phyloP scores from a whole-genome alignment of 495 filamentous ascomycete genomes.

The Hypoxylon perforatum region DNA sequence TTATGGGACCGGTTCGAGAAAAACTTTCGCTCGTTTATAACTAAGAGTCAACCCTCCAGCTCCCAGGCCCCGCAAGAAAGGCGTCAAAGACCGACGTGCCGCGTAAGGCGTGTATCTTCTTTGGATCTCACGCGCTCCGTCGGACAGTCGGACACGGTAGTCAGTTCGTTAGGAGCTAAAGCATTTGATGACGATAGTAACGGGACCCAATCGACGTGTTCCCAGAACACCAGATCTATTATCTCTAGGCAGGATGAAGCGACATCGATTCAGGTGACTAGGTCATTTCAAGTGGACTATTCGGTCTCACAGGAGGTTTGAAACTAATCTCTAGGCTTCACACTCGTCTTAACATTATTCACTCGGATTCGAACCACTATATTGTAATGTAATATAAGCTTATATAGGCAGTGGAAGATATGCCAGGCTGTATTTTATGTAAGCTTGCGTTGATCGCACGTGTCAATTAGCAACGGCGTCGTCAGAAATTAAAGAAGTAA shows the following conservation, averaged over 20 bases:
- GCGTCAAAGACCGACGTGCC: not conserved
- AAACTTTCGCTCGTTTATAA: not conserved
- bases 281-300: not conserved
- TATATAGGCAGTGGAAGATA: too few species aligned
- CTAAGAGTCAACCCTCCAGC: not conserved
- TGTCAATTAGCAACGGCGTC: too few species aligned
- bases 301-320: not conserved
- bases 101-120: not conserved
- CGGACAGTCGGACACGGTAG: not conserved
- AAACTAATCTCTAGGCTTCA: not conserved
- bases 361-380: not conserved
- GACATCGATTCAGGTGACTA: not conserved
- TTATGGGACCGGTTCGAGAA: slow-evolving; percentile 6
- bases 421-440: too few species aligned
- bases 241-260: not conserved
- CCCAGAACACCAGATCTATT: not conserved
- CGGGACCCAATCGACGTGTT: not conserved
- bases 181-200: not conserved
- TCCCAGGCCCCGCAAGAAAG: not conserved
- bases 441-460: too few species aligned
- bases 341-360: not conserved
- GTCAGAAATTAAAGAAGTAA: too few species aligned
- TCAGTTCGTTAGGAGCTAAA: not conserved
- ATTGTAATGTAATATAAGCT: not conserved
- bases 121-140: not conserved